Base-by-base conservation (phyloP, 2,329 filamentous ascomycete genomes). In the Raffaelea deltoideospora region DNA sequence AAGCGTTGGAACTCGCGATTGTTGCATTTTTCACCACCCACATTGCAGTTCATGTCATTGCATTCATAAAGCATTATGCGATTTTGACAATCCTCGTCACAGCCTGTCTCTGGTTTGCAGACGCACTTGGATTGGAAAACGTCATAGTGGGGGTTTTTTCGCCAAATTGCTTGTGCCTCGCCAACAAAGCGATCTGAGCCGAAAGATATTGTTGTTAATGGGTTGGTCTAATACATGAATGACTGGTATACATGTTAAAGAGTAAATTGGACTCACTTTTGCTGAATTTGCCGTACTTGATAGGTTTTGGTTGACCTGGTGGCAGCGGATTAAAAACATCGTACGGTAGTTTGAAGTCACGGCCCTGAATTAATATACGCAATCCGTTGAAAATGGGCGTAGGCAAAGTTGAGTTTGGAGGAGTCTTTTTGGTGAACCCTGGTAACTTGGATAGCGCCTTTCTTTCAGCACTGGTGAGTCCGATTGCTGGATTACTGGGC, bases 11-110 rank as follows among this genome's bases (percentile, higher is more conserved):
- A 98, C 18, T 81, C 79, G 21, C 90, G 82, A 53, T 98, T 98
- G 20, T 73, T 75, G 56, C 90, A 98, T 34, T 65, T 52, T 17
- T 74, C 68, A n/a, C 72, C 65, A 29, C 80, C 79, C 14, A 88
- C 63, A 40, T 77, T 81, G 63, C 90, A 98, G 54, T 95, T 98
- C 39, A 70, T 78, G 33, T 79, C 72, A 54, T 96, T 85, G 54
- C 90, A 98, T 60, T 98, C 90, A 55, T 95, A 96, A 38, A 93
- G 76, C 86, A 96, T 96, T 55, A 86, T 86, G 43, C 86, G 71
- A 55, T 98, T 98, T 52, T 94, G 82, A 58, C 90, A 98, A 48
- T 81, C 71, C 44, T 95, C 85, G 44, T 76, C 82, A 50, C 90
- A 96, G 26, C 85, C 86, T 37, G 79, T 75, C 37, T 87, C 81